Base-by-base conservation (phyloP, 306 rosid genomes). In the Malus asiatica region DNA sequence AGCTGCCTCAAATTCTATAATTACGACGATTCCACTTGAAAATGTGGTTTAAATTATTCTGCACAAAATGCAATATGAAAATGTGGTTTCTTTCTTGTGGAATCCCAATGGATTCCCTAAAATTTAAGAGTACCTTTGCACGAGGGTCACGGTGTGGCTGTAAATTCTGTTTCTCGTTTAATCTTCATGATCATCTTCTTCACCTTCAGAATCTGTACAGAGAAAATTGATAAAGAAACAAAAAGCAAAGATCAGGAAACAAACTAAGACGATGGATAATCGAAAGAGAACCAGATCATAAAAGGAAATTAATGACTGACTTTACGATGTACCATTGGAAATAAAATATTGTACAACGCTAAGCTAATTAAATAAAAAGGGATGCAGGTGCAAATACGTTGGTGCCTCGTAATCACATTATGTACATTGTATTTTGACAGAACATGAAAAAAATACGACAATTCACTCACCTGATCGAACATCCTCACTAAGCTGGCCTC, bases 131-230 rank as follows among this genome's bases (percentile, higher is more conserved):
- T 25, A 66, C 80, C 88, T 82, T 53, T 77, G 79, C 78, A 3
- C 18, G 60, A 76, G 29, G 60, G 80, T 81, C 68, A 83, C 52
- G 44, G 48, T 5, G 68, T 58, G 30, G 64, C 44, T 53, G 52
- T 72, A 80, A 67, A 48, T 77, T 42, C 55, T 77, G 35, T 32
- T 61, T 81, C 80, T 69, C 58, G 52, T 23, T 92, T 84, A 90
- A 79, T 95, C 97, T 85, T 89, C 91, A 74, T 95, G 97, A 25
- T 90, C 91, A 35, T 95, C 91, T 80, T 93, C 98, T 80, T 93
- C 98, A 33, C 82, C 93, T 86, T 94, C 99, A 35, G 97, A 90
- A 88, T 95, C 99, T 95, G 89, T 85, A 78, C 5, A 72, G 9
- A 10, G 77, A 71, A 68, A 77, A 15, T 32, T 35, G 14, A 61